Percentiles rank a stretch among this genome's conserved stretches.
Conservation (phyloP, 2,329 filamentous ascomycete genomes). For the Pseudogymnoascus sp. region DNA sequence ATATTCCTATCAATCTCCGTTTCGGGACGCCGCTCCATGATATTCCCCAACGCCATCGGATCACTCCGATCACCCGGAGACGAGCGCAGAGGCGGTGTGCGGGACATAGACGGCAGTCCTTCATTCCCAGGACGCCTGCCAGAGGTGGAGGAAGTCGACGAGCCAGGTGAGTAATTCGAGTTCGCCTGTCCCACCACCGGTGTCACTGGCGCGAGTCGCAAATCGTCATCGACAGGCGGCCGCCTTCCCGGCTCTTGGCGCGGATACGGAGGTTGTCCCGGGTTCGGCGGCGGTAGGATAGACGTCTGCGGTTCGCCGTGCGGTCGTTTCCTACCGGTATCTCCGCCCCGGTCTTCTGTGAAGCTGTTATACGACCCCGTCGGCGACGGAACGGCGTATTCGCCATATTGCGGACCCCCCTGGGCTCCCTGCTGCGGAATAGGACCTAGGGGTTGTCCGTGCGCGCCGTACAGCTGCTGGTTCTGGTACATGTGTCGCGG, state of each 20-base stretch:
- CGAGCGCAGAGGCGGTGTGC: conserved; percentile 24
- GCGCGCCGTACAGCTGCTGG: conserved; percentile 30
- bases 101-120: conserved; percentile 21
- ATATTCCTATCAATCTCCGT: conserved; percentile 26
- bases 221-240: conserved; percentile 23
- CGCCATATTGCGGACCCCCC: conserved; percentile 18
- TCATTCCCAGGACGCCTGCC: conserved; percentile 21
- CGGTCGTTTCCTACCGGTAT: conserved; percentile 24
- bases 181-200: conserved; percentile 17
- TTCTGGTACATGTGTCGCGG: conserved; percentile 20
- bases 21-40: conserved; percentile 26
- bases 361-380: conserved; percentile 25
- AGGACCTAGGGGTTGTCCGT: conserved; percentile 31
- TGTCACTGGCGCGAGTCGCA: conserved; percentile 27
- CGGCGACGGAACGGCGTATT: conserved; percentile 27
- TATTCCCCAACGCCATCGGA: conserved; percentile 27
- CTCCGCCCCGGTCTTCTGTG: conserved; percentile 14
- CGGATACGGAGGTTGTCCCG: conserved; percentile 23
- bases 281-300: conserved; percentile 30
- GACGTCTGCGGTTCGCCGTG: conserved; percentile 28
- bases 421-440: conserved; percentile 18
- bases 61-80: conserved; percentile 22
- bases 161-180: conserved; percentile 26
- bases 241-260: conserved; percentile 20
- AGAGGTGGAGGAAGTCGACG: conserved; percentile 24